phyloP scores from a whole-genome alignment of 2,329 filamentous ascomycete genomes.

The Pseudocercospora cruenta region DNA sequence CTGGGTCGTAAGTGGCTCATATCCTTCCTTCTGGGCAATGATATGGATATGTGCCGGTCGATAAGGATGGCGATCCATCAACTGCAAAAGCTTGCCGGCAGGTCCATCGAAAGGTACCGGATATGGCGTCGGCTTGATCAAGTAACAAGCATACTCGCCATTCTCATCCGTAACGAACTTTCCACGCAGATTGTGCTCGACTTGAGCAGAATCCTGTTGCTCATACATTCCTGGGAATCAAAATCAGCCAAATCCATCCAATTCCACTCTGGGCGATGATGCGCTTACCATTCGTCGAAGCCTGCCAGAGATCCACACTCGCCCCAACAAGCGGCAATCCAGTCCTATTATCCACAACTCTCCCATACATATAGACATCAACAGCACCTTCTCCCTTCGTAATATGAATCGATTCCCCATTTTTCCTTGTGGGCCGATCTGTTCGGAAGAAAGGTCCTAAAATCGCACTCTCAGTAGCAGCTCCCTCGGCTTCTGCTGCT shows the following conservation, averaged over 20 bases:
- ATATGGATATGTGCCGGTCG: conserved; percentile 66
- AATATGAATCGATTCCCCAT: conserved; percentile 68
- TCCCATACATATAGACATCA: conserved; percentile 67
- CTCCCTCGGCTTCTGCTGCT: conserved; percentile 53
- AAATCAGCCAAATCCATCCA: background rate
- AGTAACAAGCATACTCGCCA: conserved; percentile 30
- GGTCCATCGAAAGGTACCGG: conserved; percentile 29
- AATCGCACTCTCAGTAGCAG: conserved; percentile 73
- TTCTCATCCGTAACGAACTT: conserved; percentile 66
- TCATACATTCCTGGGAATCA: conserved; percentile 55
- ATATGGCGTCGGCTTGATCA: conserved; percentile 32
- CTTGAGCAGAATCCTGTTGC: conserved; percentile 72
- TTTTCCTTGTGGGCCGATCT: conserved; percentile 70
- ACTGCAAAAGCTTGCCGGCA: conserved; percentile 57
- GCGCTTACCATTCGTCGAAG: conserved; percentile 64
- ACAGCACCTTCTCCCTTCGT: conserved; percentile 55
- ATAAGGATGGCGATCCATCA: conserved; percentile 65
- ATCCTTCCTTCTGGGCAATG: conserved; percentile 51
- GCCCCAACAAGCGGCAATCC: conserved; percentile 67
- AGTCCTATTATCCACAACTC: conserved; percentile 60
- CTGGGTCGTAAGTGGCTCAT: conserved; percentile 74
- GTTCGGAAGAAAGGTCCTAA: conserved; percentile 83
- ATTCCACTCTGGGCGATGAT: background rate
- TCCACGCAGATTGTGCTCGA: conserved; percentile 74
- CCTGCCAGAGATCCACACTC: conserved; percentile 77